A percentile compares a stretch with the other conserved stretches of the same genome.
phyloP scores from a whole-genome alignment of 129 eudicot species.

The Silybum marianum region DNA sequence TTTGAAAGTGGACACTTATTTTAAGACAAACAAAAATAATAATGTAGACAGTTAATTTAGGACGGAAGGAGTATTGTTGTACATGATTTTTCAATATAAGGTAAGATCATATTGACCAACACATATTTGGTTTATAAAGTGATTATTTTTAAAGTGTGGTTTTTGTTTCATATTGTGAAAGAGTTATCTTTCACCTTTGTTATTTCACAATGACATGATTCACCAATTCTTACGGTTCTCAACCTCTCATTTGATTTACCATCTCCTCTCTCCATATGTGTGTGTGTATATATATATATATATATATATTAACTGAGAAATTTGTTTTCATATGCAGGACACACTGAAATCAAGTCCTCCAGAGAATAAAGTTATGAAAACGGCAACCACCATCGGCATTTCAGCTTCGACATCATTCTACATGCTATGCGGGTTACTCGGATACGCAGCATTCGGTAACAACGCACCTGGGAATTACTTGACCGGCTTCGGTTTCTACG shows the following conservation, averaged over 20 bases:
- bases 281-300: not conserved
- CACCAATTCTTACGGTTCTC: not conserved
- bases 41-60: too few species aligned
- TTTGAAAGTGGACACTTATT: too few species aligned
- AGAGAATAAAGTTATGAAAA: conserved; percentile 64
- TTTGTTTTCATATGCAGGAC: conserved; percentile 29
- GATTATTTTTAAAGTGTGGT: too few species aligned
- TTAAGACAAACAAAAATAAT: too few species aligned
- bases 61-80: too few species aligned
- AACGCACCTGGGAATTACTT: conserved; percentile 68
- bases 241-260: not conserved
- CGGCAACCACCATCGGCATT: conserved; percentile 45
- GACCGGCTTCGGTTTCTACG: conserved; percentile 67
- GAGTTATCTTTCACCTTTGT: too few species aligned
- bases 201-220: too few species aligned
- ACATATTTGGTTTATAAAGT: too few species aligned
- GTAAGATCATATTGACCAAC: too few species aligned
- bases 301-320: not conserved
- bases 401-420: conserved; percentile 49
- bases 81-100: too few species aligned
- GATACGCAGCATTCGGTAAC: conserved; percentile 74
- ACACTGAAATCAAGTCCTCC: conserved; percentile 52
- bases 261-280: too few species aligned
- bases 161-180: not conserved
- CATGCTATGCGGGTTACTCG: conserved; percentile 54